These are phyloP conservation scores for Pterocarpus santalinus DNA, from an alignment of 306 rosid genomes.

Conservation along the genomic window DNA sequence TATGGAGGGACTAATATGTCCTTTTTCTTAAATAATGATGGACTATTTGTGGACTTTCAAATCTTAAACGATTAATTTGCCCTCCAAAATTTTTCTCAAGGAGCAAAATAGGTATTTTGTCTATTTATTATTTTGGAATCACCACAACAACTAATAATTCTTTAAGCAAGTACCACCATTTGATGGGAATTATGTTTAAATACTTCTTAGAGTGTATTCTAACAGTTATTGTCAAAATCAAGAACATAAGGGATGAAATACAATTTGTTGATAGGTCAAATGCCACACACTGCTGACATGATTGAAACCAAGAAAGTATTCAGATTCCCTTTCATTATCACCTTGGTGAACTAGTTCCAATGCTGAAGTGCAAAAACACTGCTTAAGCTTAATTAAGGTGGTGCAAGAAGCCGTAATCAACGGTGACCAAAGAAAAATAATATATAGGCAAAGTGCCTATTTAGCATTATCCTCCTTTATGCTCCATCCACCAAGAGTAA, in stretches of 20 bases:
- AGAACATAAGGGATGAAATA: neutral
- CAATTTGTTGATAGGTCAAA: constrained; percentile 4
- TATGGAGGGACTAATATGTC: too few species aligned
- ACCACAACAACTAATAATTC: too few species aligned
- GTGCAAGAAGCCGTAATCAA: constrained; percentile 40
- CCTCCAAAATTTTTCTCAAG: too few species aligned
- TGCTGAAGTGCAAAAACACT: constrained; percentile 36
- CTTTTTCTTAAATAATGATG: too few species aligned
- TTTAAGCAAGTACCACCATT: too few species aligned
- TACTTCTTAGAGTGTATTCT: too few species aligned
- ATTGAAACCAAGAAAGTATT: constrained; percentile 11
- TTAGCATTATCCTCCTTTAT: constrained; percentile 47
- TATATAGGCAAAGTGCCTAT: constrained; percentile 37
- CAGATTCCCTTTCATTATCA: constrained; percentile 46
- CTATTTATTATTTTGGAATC: too few species aligned
- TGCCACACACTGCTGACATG: constrained; percentile 9
- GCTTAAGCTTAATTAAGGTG: constrained; percentile 1
- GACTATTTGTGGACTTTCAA: too few species aligned
- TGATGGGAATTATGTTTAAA: too few species aligned
- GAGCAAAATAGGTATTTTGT: too few species aligned
- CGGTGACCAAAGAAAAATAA: constrained; percentile 31
- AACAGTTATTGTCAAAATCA: neutral
- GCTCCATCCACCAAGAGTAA: constrained; percentile 47
- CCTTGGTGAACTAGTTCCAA: constrained; percentile 40
- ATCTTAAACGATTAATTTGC: too few species aligned